Conservation (phyloP, 129 eudicot species). For the Dittrichia graveolens region DNA sequence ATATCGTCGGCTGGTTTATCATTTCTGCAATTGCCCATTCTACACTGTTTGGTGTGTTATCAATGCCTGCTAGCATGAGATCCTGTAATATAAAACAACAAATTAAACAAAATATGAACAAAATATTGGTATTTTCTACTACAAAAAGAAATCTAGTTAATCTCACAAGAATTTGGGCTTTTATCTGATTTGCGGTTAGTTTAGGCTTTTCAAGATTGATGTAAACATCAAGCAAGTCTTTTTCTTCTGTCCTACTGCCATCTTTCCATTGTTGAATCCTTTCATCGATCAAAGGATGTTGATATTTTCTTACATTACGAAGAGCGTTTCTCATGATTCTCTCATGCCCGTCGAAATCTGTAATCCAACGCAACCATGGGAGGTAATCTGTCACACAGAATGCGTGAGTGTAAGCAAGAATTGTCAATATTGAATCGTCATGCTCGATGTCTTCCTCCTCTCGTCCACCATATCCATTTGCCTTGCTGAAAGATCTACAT, state of each 20-base stretch:
- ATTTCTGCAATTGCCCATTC: conserved; percentile 1
- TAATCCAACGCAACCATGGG: background rate
- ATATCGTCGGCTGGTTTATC: background rate
- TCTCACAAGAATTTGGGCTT: conserved; percentile 14
- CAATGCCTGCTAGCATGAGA: conserved; percentile 9
- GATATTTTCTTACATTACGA: background rate
- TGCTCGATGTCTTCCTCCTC: background rate
- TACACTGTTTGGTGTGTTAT: background rate
- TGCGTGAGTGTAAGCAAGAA: background rate
- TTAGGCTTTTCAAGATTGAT: background rate
- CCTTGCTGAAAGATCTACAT: background rate
- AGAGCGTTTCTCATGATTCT: background rate
- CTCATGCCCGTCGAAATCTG: no score
- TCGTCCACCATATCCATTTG: no score
- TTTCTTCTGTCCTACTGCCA: background rate
- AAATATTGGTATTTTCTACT: background rate
- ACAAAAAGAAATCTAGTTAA: background rate
- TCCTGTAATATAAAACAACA: background rate
- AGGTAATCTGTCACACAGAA: background rate
- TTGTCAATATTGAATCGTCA: background rate
- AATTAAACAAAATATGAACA: background rate
- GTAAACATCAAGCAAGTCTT: background rate
- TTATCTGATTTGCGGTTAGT: background rate
- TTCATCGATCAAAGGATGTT: background rate
- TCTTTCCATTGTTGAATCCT: background rate